These are phyloP conservation scores for Rhizopogon sp. DNA, from an alignment of 768 basidiomycete genomes.

Conservation along the genomic window DNA sequence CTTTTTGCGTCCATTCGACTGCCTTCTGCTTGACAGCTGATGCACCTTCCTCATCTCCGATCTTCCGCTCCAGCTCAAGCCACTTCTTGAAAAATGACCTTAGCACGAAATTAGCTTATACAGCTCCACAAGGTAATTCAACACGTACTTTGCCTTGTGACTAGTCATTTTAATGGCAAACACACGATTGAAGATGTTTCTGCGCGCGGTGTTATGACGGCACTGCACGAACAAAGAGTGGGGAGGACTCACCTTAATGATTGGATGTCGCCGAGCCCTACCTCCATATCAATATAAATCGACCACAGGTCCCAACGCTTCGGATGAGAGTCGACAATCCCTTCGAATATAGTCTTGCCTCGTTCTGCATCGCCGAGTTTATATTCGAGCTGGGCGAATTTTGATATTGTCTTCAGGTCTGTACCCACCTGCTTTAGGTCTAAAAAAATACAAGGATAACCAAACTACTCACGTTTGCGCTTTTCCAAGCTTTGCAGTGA, in stretches of 20 bases:
- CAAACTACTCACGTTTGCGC: constrained; percentile 71
- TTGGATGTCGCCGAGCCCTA: constrained; percentile 72
- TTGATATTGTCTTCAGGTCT: constrained; percentile 96
- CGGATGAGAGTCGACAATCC: constrained; percentile 91
- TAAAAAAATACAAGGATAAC: background rate
- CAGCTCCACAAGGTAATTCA: background rate
- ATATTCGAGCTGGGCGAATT: constrained; percentile 94
- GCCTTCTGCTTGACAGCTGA: constrained; percentile 82
- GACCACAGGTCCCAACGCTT: constrained; percentile 96
- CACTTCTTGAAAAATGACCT: constrained; percentile 98
- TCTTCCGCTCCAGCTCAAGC: constrained; percentile 78
- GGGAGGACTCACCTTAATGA: constrained; percentile 54
- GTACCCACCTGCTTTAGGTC: constrained; percentile 2
- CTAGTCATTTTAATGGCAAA: constrained; percentile 47
- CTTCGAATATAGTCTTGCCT: constrained; percentile 94
- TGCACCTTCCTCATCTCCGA: constrained; percentile 85
- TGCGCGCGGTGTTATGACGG: background rate
- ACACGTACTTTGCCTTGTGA: constrained; percentile 90
- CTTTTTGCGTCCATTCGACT: constrained; percentile 82
- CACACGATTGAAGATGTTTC: constrained; percentile 34
- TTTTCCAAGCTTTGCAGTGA: constrained; percentile 89
- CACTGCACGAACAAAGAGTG: background rate
- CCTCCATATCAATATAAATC: constrained; percentile 96
- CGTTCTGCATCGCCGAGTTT: constrained; percentile 91
- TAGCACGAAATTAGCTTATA: constrained; percentile 10